phyloP scores from a whole-genome alignment of 169 alveolate genomes.

The Plasmodium reichenowi region DNA sequence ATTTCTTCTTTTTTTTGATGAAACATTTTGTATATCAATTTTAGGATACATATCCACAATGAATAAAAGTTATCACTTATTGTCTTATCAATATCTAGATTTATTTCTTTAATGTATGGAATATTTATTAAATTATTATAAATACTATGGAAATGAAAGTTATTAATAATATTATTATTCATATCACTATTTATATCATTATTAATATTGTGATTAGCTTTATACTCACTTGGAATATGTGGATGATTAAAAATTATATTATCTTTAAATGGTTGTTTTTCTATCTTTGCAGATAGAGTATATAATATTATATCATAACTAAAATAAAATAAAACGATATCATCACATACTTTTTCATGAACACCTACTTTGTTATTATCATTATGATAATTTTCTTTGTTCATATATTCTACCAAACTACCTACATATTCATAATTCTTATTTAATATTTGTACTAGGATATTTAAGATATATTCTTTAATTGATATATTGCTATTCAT shows the following conservation, averaged over 20 bases:
- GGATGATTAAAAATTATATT: too few species aligned
- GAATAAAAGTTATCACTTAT: constrained; percentile 61
- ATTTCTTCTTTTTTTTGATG: constrained; percentile 34
- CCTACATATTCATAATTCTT: constrained; percentile 33
- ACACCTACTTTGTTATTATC: not conserved
- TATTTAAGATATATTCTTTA: constrained; percentile 45
- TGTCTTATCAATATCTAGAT: constrained; percentile 42
- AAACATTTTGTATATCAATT: constrained; percentile 20
- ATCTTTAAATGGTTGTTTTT: not conserved
- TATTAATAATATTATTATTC: not conserved
- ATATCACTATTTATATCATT: too few species aligned
- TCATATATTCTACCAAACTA: not conserved
- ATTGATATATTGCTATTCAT: constrained; percentile 38
- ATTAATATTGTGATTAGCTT: too few species aligned
- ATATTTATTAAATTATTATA: not conserved
- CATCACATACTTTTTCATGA: constrained; percentile 28
- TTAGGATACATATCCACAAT: constrained; percentile 50
- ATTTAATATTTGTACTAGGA: constrained; percentile 50
- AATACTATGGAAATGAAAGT: too few species aligned
- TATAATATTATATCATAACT: constrained; percentile 54
- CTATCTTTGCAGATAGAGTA: constrained; percentile 30
- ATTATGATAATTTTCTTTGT: not conserved
- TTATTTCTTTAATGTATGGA: constrained; percentile 20
- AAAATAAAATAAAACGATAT: constrained; percentile 42
- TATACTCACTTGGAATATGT: too few species aligned